Evolutionary conservation across 2,329 filamentous ascomycete species (phyloP).

Genomic region (Zasmidium citrigriseum): DNA sequence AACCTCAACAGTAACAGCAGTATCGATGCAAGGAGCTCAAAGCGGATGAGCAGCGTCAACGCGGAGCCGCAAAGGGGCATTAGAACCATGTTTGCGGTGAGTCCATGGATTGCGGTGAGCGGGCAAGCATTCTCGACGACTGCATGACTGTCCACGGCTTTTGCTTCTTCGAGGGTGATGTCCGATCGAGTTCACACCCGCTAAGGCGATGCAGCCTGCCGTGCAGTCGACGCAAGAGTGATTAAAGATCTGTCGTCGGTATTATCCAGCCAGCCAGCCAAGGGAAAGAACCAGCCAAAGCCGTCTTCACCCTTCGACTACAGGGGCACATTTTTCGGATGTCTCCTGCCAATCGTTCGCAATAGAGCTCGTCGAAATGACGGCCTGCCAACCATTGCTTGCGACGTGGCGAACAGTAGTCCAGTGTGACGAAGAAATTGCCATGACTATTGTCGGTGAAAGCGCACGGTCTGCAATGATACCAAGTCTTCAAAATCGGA

Average conservation of each 20-base stretch:
- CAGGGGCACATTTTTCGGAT: too few relatives aligned
- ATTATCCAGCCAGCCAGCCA: too few relatives aligned
- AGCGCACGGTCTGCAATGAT: too few relatives aligned
- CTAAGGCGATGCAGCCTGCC: neutral
- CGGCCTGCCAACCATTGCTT: too few relatives aligned
- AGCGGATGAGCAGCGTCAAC: neutral
- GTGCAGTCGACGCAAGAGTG: neutral
- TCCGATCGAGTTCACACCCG: neutral
- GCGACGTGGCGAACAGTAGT: too few relatives aligned
- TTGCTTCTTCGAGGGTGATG: neutral
- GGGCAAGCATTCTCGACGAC: neutral
- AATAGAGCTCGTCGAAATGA: too few relatives aligned
- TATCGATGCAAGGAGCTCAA: slow-evolving; percentile 10
- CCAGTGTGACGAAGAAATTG: too few relatives aligned
- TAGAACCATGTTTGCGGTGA: slow-evolving; percentile 1
- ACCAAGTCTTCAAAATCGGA: too few relatives aligned
- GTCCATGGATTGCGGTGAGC: neutral
- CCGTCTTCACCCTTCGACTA: too few relatives aligned
- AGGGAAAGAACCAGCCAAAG: too few relatives aligned
- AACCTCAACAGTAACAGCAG: neutral
- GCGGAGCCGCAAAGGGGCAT: neutral
- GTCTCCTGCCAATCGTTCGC: too few relatives aligned
- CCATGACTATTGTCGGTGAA: too few relatives aligned
- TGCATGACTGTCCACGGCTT: neutral
- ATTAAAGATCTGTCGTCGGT: neutral